Percentiles rank a stretch among this genome's conserved stretches.
Conservation (phyloP, 148 eudicot genomes). For the Arbutus unedo region DNA sequence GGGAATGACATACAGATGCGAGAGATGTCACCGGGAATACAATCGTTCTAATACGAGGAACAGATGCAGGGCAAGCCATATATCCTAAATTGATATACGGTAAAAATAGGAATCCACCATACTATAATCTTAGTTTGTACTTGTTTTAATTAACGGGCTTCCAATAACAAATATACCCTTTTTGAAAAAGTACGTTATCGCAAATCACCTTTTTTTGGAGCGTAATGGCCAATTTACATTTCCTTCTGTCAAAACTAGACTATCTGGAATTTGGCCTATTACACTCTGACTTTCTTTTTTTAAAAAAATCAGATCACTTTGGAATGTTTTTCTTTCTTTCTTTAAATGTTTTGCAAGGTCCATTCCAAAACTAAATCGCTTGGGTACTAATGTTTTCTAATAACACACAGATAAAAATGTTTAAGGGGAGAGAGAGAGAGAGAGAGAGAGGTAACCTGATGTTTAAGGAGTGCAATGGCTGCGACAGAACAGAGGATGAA, state of each 20-base stretch:
- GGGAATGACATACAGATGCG: not conserved
- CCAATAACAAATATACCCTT: not conserved
- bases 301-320: too few relatives aligned
- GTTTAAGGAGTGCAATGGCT: conserved; percentile 34
- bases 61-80: not conserved
- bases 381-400: too few relatives aligned
- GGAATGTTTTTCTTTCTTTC: too few relatives aligned
- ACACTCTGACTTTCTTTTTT: too few relatives aligned
- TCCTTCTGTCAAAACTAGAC: not conserved
- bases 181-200: too few relatives aligned
- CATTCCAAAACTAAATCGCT: too few relatives aligned
- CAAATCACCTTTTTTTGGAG: not conserved
- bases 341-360: too few relatives aligned
- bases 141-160: not conserved
- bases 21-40: not conserved
- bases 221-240: not conserved
- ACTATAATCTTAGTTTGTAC: not conserved
- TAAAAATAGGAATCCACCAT: not conserved
- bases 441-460: conserved; percentile 25
- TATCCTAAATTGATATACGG: not conserved
- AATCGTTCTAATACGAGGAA: not conserved
- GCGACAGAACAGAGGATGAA: conserved; percentile 31
- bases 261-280: not conserved
- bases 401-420: not conserved
- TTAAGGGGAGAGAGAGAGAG: not conserved